Conservation (phyloP, 2,329 filamentous ascomycete genomes). For the Calonectria pteridis region DNA sequence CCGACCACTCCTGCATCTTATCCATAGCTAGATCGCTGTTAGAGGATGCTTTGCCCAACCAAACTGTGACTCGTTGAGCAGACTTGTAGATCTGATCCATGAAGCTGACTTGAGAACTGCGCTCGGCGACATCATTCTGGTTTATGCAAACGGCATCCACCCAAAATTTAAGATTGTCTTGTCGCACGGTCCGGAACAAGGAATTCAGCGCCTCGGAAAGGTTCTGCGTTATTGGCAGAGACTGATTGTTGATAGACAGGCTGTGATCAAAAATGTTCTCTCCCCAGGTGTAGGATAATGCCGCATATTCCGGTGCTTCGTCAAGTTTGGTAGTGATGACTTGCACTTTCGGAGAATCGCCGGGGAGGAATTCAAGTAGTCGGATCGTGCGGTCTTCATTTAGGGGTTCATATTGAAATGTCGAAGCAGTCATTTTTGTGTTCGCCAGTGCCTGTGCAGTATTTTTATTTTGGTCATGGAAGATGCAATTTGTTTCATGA, state of each 20-base stretch:
- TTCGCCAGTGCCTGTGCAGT: not conserved
- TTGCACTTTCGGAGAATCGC: not conserved
- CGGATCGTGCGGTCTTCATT: not conserved
- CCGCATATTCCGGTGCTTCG: not conserved
- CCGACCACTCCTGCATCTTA: not conserved
- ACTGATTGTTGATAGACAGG: not conserved
- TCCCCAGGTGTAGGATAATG: not conserved
- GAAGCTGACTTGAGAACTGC: not conserved
- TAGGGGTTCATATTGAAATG: not conserved
- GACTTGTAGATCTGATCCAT: not conserved
- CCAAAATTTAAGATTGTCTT: slow-evolving; percentile 1
- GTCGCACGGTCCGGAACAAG: not conserved
- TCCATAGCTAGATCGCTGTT: not conserved
- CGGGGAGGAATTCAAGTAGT: not conserved
- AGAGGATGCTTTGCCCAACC: not conserved
- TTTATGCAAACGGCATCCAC: slow-evolving; percentile 8
- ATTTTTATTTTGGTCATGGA: not conserved
- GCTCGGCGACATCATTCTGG: not conserved
- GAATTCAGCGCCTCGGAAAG: not conserved
- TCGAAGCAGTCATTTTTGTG: not conserved
- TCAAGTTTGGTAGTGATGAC: not conserved
- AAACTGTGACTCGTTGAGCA: not conserved
- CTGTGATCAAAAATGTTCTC: not conserved
- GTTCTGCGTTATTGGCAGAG: not conserved
- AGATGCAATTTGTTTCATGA: not conserved